Evolutionary conservation across 805 yeast species (phyloP).

Genomic region (Helenozyma baotianmanensis): DNA sequence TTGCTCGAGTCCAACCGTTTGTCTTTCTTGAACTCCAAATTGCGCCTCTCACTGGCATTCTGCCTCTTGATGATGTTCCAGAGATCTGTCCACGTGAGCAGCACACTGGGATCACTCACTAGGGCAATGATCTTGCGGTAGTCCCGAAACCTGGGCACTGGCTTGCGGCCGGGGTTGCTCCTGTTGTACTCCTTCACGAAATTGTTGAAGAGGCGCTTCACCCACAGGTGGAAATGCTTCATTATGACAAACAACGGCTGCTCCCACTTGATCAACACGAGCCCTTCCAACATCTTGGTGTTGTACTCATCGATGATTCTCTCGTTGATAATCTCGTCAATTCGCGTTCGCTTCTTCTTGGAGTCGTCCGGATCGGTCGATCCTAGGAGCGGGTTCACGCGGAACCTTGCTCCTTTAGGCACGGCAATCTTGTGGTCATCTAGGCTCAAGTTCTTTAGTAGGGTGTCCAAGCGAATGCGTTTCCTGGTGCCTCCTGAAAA

Average conservation of each 20-base stretch:
- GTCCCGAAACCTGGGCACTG: conserved; percentile 11
- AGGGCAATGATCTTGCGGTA: conserved; percentile 23
- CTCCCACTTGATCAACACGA: conserved; percentile 23
- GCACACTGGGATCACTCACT: conserved; percentile 13
- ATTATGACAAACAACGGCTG: conserved; percentile 22
- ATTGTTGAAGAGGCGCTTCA: conserved; percentile 29
- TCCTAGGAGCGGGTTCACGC: conserved; percentile 13
- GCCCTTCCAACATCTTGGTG: conserved; percentile 13
- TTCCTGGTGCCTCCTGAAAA: too few relatives aligned
- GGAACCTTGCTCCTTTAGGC: conserved; percentile 4
- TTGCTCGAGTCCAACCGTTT: conserved; percentile 5
- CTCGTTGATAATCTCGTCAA: conserved; percentile 20
- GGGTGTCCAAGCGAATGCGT: background rate
- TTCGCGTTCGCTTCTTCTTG: conserved; percentile 2
- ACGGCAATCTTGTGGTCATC: too few relatives aligned
- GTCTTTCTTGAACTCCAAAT: conserved; percentile 10
- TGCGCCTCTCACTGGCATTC: conserved; percentile 18
- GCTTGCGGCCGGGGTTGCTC: conserved; percentile 11
- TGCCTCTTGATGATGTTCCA: conserved; percentile 24
- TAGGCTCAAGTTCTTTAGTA: too few relatives aligned
- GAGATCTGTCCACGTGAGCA: conserved; percentile 20
- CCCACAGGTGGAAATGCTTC: conserved; percentile 32
- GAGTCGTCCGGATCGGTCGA: conserved; percentile 2
- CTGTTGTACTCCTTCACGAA: conserved; percentile 28
- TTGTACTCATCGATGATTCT: conserved; percentile 22